Percentiles rank a stretch among this genome's conserved stretches.
Conservation (phyloP, 371 early-diverging fungal genomes). For the Amoeboaphelidium protococcarum region DNA sequence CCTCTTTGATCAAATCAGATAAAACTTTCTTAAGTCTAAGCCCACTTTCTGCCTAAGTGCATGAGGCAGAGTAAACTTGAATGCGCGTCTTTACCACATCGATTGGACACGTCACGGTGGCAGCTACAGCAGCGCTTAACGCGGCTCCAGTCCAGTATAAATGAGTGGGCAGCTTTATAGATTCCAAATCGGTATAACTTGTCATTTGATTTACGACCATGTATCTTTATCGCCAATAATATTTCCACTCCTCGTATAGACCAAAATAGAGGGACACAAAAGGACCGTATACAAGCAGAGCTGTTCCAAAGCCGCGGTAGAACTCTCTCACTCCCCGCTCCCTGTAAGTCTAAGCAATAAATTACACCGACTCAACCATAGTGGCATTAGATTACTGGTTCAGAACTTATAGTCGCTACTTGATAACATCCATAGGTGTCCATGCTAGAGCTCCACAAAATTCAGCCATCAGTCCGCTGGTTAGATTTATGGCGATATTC, state of each 20-base stretch:
- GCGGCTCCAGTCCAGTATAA: neutral
- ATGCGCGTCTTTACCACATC: constrained; percentile 71
- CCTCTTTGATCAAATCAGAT: too few species aligned
- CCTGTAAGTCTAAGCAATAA: neutral
- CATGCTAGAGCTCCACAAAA: neutral
- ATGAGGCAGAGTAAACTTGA: too few species aligned
- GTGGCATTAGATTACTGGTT: neutral
- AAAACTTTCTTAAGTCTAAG: too few species aligned
- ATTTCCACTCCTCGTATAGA: neutral
- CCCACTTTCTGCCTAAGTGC: too few species aligned
- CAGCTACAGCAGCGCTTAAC: constrained; percentile 30
- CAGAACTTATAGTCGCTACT: neutral
- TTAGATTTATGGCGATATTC: neutral
- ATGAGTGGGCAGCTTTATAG: neutral
- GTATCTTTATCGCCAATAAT: too few species aligned
- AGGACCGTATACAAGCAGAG: neutral
- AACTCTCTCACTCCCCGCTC: neutral
- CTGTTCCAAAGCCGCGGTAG: neutral
- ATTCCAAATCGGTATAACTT: neutral
- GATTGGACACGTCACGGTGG: constrained; percentile 54
- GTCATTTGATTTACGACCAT: too few species aligned
- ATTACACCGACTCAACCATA: neutral
- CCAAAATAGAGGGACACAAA: neutral
- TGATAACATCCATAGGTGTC: neutral
- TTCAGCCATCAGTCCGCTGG: neutral